Base-by-base conservation (phyloP, 2,329 filamentous ascomycete species). In the Seiridium cupressi region DNA sequence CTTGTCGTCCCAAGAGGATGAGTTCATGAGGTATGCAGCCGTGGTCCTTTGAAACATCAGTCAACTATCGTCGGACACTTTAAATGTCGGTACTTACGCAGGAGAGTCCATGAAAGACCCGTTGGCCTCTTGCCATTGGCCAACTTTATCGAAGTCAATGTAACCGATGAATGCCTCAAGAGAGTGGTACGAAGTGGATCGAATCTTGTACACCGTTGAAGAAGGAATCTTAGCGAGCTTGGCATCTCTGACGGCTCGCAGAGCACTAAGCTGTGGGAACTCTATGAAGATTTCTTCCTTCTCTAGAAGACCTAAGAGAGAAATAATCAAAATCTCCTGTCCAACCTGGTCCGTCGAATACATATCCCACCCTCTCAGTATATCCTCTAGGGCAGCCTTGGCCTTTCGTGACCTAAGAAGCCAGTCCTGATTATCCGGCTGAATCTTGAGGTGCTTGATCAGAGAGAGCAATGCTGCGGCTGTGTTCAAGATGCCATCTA, bases 131-230 rank as follows among this genome's bases (percentile, higher is more conserved):
- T 34, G 9, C 44, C 46, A 42, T 4, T 38, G 11, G 3, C 18
- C 9, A 34, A 58, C 32, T 13, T 62, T 64, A 47, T 72, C 63
- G 60, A 77, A 78, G 44, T 76, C 68, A 32, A 72, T 65, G 31
- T 58, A 64, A 4, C 74, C 70, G 46, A 71, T 64, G 46, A 76
- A 73, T 1, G 71, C 73, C 51, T 77, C 76, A 0, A 77, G 62
- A 1, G 73, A 75, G 57, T 76, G 72, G 3, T 73, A 49, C 0
- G 66, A 34, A 0, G 74, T 71, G 1, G 64, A 64, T 36, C 68
- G 44, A n/a, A 57, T 59, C 4, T 60, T 53, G 56, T 68, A 69
- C 1, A 73, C 58, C 8, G 47, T 44, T n/a, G 71, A 67, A 13
- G 60, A 62, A 5, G 62, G 54, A 42, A 70, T 44, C 55, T 72